These are phyloP conservation scores for Cynanchum wilfordii DNA, from an alignment of 257 asterid genomes.

Conservation along the genomic window DNA sequence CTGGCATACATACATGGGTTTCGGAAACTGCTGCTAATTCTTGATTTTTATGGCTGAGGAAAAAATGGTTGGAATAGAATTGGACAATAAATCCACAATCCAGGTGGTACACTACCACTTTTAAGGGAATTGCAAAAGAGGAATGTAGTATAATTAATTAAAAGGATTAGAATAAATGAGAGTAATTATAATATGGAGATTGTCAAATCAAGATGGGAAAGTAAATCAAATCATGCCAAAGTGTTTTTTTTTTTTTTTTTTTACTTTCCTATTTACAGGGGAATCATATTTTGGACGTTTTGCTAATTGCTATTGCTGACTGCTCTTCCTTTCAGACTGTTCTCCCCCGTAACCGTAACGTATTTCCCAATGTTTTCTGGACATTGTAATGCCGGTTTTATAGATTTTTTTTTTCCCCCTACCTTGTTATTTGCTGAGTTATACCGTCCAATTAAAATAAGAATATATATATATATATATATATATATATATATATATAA, in stretches of 20 bases:
- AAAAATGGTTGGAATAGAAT: no score
- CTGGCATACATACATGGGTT: not conserved
- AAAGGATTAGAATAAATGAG: not conserved
- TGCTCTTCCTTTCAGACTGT: no score
- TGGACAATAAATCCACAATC: not conserved
- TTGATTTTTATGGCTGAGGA: not conserved
- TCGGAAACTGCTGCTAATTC: not conserved
- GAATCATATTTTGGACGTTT: conserved; percentile 11
- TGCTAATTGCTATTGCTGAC: not conserved
- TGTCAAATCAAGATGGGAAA: not conserved
- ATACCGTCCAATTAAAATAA: no score
- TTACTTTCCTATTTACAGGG: not conserved
- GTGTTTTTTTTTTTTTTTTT: no score
- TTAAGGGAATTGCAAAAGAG: not conserved
- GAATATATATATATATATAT: no score
- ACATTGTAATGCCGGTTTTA: no score
- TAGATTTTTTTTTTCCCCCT: no score
- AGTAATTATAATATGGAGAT: not conserved
- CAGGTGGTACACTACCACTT: not conserved
- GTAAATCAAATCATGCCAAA: not conserved
- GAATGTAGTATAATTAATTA: not conserved
- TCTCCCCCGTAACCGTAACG: no score
- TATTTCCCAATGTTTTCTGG: no score
- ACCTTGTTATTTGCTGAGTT: no score
- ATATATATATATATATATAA: no score